Conservation (phyloP, 768 basidiomycete species). For the Boletellus sp. region DNA sequence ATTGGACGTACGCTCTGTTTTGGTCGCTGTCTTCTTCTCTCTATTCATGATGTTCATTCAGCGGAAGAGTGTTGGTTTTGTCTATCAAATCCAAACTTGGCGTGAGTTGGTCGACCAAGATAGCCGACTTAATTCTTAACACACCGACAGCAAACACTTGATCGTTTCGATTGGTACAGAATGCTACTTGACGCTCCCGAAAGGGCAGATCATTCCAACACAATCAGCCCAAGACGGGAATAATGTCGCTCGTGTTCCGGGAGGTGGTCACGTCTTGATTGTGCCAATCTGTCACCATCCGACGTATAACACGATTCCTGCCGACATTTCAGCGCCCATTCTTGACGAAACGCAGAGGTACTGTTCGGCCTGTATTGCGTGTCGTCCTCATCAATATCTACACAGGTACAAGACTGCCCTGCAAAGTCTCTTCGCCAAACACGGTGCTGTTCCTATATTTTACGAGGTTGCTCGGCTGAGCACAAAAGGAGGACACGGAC, state of each 20-base stretch:
- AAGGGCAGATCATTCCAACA: constrained; percentile 90
- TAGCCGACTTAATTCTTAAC: constrained; percentile 2
- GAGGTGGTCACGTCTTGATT: constrained; percentile 93
- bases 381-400: background rate
- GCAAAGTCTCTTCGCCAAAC: constrained; percentile 64
- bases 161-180: constrained; percentile 92
- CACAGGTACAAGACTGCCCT: constrained; percentile 77
- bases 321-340: constrained; percentile 72
- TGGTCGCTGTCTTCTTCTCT: background rate
- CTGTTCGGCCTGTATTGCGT: constrained; percentile 11
- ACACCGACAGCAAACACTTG: constrained; percentile 73
- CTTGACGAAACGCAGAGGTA: constrained; percentile 78
- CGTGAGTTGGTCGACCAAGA: constrained; percentile 46
- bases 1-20: constrained; percentile 64
- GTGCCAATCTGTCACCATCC: constrained; percentile 93
- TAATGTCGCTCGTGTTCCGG: constrained; percentile 59
- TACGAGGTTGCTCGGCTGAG: constrained; percentile 87
- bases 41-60: constrained; percentile 28
- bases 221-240: constrained; percentile 47
- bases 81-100: constrained; percentile 86
- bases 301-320: constrained; percentile 77
- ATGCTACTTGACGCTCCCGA: constrained; percentile 94
- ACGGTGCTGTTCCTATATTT: constrained; percentile 63
- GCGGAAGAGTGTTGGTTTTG: constrained; percentile 99
- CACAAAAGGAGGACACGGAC: constrained; percentile 90